Percentiles rank a stretch among this genome's conserved stretches.
Evolutionary conservation across 192 early-diverging fungal genomes (phyloP).

Genomic region (Polychytrium aggregatum): DNA sequence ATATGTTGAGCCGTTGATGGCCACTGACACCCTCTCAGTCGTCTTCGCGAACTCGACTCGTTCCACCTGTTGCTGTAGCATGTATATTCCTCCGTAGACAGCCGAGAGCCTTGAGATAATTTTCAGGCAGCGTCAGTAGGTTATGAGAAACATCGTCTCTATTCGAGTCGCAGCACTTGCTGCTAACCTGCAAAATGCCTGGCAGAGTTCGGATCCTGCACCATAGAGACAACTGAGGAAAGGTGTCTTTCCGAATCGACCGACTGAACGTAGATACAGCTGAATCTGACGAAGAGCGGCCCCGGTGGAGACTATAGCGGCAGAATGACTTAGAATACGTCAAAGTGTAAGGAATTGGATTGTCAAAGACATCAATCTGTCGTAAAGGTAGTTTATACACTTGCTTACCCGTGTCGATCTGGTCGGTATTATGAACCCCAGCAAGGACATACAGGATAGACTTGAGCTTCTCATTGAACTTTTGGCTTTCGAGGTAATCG

Average conservation of each 20-base stretch:
- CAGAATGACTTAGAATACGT: neutral
- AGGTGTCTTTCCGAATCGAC: slow-evolving; percentile 72
- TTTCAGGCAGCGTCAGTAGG: neutral
- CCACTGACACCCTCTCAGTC: neutral
- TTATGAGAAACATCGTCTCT: neutral
- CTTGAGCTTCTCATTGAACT: too few relatives aligned
- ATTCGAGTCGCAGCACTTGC: neutral
- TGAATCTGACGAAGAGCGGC: slow-evolving; percentile 60
- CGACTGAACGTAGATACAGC: slow-evolving; percentile 63
- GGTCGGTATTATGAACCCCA: too few relatives aligned
- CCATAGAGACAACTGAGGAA: slow-evolving; percentile 81
- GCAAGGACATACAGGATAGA: too few relatives aligned
- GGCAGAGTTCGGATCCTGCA: slow-evolving; percentile 75
- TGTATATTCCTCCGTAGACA: slow-evolving; percentile 84
- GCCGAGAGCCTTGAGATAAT: slow-evolving; percentile 58
- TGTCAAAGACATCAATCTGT: neutral
- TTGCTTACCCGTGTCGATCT: too few relatives aligned
- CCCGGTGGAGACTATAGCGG: slow-evolving; percentile 25
- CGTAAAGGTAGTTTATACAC: slow-evolving; percentile 2
- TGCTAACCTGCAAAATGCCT: slow-evolving; percentile 71
- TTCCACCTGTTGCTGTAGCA: slow-evolving; percentile 48
- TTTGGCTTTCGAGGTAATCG: too few relatives aligned
- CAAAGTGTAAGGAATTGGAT: neutral
- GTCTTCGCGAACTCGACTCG: slow-evolving; percentile 6
- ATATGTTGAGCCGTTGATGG: slow-evolving; percentile 3